These are phyloP conservation scores for Ceratocystis diversiconidia DNA, from an alignment of 2,329 filamentous ascomycete species.

Conservation along the genomic window DNA sequence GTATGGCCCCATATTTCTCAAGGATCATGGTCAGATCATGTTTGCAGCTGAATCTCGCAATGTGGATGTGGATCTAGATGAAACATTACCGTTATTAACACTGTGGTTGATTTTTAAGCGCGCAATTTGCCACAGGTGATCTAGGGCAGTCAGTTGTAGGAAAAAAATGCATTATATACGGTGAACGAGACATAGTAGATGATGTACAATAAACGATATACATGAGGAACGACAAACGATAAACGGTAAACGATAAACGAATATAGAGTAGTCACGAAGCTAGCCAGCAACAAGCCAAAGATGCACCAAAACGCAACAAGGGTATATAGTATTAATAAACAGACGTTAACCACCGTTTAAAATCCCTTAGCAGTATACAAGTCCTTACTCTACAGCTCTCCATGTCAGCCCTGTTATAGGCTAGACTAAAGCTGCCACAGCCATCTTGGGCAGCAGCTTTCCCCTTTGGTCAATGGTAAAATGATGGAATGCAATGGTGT, in stretches of 20 bases:
- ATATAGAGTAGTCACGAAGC: neutral
- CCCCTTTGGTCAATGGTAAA: constrained; percentile 27
- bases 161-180: neutral
- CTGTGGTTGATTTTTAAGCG: neutral
- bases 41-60: neutral
- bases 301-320: neutral
- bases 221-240: neutral
- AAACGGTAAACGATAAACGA: too few species aligned
- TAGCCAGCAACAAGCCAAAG: too few species aligned
- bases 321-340: neutral
- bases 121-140: neutral
- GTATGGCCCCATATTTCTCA: neutral
- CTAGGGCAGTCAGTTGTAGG: too few species aligned
- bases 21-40: neutral
- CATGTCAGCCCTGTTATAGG: neutral
- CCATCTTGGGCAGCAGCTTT: constrained; percentile 17
- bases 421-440: constrained; percentile 16
- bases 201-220: neutral
- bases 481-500: constrained; percentile 32
- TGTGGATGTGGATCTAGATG: neutral
- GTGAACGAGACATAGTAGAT: neutral
- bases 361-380: neutral
- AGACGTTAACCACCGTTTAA: neutral
- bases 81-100: neutral
- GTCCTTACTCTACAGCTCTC: neutral